phyloP scores from a whole-genome alignment of 208 protist species.

The Phytomonas sp. region DNA sequence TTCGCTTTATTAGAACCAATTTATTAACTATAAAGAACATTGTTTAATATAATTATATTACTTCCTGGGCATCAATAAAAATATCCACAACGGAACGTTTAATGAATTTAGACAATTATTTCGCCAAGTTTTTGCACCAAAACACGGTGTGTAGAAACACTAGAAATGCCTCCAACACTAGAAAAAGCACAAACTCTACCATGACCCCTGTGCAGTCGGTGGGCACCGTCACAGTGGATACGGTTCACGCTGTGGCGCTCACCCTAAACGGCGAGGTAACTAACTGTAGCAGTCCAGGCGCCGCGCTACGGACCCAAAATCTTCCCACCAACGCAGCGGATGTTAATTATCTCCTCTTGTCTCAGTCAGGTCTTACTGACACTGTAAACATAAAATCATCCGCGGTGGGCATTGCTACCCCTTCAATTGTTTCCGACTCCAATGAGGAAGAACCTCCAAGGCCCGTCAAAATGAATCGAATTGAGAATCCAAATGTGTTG shows the following conservation, averaged over 20 bases:
- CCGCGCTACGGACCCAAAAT: background rate
- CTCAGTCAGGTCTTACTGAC: background rate
- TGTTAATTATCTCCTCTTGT: background rate
- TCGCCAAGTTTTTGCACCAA: slow-evolving; percentile 32
- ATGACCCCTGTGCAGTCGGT: background rate
- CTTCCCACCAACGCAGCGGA: background rate
- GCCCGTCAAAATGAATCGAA: background rate
- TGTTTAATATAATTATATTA: slow-evolving; percentile 1
- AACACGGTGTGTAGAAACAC: background rate
- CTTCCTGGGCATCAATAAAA: slow-evolving; percentile 6
- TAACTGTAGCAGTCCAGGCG: background rate
- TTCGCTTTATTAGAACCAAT: background rate
- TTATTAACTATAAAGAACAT: background rate
- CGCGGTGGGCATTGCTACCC: background rate
- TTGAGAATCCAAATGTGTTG: background rate
- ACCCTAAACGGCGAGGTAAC: background rate
- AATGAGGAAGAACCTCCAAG: background rate
- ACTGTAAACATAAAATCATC: background rate
- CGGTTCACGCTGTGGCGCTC: background rate
- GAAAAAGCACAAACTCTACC: background rate
- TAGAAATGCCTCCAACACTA: background rate
- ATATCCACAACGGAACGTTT: background rate
- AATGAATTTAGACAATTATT: slow-evolving; percentile 60
- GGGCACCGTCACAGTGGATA: background rate
- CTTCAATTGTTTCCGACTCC: background rate